These are phyloP conservation scores for Gentiana straminea DNA, from an alignment of 257 asterid species.

Conservation along the genomic window DNA sequence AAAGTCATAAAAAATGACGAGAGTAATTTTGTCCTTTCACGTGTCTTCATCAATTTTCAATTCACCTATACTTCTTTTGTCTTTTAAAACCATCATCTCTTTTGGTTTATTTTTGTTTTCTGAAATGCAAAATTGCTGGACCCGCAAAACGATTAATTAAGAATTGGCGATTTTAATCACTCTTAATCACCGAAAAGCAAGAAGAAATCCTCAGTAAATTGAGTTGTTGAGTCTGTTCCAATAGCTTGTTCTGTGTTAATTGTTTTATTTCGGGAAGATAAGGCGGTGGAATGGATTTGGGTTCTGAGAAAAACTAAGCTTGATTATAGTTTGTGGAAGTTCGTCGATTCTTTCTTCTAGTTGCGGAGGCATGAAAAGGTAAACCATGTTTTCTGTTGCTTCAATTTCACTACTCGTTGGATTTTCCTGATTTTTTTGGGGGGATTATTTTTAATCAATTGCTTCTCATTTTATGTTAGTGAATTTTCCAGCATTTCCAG, in stretches of 20 bases:
- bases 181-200: not conserved
- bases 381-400: constrained; percentile 4
- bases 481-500: not conserved
- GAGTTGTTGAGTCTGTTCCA: constrained; percentile 1
- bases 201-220: not conserved
- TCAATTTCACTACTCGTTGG: not conserved
- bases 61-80: too few species aligned
- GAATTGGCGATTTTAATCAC: not conserved
- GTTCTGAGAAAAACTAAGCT: constrained; percentile 2
- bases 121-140: not conserved
- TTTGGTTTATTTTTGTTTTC: too few species aligned
- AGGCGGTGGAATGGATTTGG: not conserved
- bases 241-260: not conserved
- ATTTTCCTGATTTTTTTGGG: not conserved
- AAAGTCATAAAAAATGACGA: too few species aligned
- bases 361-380: constrained; percentile 15
- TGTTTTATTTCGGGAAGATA: too few species aligned
- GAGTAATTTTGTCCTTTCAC: too few species aligned
- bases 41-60: too few species aligned
- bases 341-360: not conserved
- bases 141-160: not conserved
- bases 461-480: not conserved
- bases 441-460: not conserved
- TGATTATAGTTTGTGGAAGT: not conserved
- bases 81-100: too few species aligned